These are phyloP conservation scores for Aspergillus uvarum DNA, from an alignment of 2,329 filamentous ascomycete genomes.

Conservation along the genomic window DNA sequence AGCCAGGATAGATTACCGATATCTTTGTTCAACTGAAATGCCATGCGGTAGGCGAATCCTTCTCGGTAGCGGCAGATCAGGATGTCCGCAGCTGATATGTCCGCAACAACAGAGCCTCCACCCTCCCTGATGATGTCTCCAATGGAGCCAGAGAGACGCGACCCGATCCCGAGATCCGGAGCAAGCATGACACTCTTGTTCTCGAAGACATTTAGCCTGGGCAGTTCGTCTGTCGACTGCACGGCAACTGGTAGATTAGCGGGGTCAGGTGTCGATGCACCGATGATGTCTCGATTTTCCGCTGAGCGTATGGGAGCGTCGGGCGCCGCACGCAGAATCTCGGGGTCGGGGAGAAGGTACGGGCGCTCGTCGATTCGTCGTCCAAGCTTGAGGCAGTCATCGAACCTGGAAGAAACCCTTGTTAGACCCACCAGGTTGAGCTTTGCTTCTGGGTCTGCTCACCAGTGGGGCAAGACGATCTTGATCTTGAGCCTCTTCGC, in stretches of 20 bases:
- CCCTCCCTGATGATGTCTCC: slow-evolving; percentile 68
- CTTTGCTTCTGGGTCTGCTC: slow-evolving; percentile 16
- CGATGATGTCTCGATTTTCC: slow-evolving; percentile 61
- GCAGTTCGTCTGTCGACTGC: slow-evolving; percentile 32
- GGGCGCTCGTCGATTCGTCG: slow-evolving; percentile 86
- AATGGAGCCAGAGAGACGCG: slow-evolving; percentile 66
- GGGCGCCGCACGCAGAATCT: slow-evolving; percentile 65
- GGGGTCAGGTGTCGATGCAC: slow-evolving; percentile 61
- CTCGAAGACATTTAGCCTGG: slow-evolving; percentile 71
- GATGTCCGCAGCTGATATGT: slow-evolving; percentile 71
- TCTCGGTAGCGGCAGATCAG: slow-evolving; percentile 86
- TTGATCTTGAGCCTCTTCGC: slow-evolving; percentile 70
- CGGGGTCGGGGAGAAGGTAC: slow-evolving; percentile 81
- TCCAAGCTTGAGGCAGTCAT: slow-evolving; percentile 91
- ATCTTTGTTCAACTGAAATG: slow-evolving; percentile 73
- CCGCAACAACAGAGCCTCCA: slow-evolving; percentile 66
- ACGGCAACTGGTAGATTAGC: slow-evolving; percentile 36
- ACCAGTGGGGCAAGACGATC: slow-evolving; percentile 93
- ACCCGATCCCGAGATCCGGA: slow-evolving; percentile 68
- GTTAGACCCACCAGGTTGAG: slow-evolving; percentile 20
- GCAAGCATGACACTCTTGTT: slow-evolving; percentile 76
- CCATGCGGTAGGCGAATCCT: slow-evolving; percentile 72
- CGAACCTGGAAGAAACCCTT: slow-evolving; percentile 64
- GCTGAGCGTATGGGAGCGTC: slow-evolving; percentile 59
- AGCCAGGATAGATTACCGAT: slow-evolving; percentile 94